A percentile compares a stretch with the other conserved stretches of the same genome.
Conservation (phyloP, 2,329 filamentous ascomycete species). For the Lojkania enalia region DNA sequence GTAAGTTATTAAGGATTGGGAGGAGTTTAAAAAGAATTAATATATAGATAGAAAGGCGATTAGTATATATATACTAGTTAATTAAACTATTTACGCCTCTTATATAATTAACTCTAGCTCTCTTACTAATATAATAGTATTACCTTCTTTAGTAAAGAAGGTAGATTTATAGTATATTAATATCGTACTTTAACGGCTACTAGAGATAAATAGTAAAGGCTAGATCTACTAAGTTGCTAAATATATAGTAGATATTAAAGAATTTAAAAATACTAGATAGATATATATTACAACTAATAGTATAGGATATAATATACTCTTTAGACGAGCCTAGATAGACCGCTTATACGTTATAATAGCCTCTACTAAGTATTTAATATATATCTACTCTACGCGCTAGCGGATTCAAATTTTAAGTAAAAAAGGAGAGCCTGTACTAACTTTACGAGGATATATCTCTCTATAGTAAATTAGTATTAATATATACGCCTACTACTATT, state of each 20-base stretch:
- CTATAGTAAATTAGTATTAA: too few relatives aligned
- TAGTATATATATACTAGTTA: not conserved
- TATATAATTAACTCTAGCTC: not conserved
- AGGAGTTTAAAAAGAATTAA: not conserved
- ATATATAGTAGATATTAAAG: conserved; percentile 1
- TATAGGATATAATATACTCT: not conserved
- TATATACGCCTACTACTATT: too few relatives aligned
- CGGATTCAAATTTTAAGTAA: not conserved
- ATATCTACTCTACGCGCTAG: not conserved
- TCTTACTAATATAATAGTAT: not conserved
- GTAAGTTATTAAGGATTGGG: not conserved
- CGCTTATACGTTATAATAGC: not conserved
- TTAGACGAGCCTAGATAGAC: not conserved
- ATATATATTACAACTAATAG: not conserved
- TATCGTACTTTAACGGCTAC: not conserved
- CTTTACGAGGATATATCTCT: too few relatives aligned
- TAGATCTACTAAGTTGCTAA: not conserved
- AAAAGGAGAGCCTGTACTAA: too few relatives aligned
- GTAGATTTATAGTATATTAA: not conserved
- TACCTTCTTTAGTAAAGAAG: not conserved
- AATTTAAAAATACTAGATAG: not conserved
- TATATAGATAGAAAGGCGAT: conserved; percentile 2
- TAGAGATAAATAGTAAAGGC: not conserved
- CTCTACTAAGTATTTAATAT: not conserved
- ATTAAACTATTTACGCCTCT: not conserved